phyloP scores from a whole-genome alignment of 306 rosid species.

The Gynostemma pentaphyllum region DNA sequence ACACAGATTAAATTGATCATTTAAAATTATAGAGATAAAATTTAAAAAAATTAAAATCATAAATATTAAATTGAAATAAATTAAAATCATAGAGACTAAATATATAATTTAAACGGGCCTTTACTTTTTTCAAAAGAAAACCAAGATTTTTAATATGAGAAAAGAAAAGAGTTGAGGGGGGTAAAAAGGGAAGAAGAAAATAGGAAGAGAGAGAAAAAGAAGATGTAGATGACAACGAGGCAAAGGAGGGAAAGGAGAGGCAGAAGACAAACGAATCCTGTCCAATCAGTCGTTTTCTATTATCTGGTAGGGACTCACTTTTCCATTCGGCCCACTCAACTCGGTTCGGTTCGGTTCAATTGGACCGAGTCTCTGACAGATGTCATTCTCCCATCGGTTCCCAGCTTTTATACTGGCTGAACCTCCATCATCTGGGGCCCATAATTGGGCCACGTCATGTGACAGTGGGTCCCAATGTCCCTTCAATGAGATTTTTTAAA shows the following conservation, averaged over 20 bases:
- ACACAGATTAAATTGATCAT: too few relatives aligned
- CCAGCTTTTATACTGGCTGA: background rate
- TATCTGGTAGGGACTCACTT: background rate
- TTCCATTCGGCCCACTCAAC: too few relatives aligned
- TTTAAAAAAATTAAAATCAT: too few relatives aligned
- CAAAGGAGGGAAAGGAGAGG: constrained; percentile 7
- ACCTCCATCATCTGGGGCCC: background rate
- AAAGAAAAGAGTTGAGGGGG: background rate
- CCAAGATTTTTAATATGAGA: background rate
- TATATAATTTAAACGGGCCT: too few relatives aligned
- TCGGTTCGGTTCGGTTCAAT: background rate
- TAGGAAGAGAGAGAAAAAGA: background rate
- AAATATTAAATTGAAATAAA: too few relatives aligned
- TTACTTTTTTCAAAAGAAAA: too few relatives aligned
- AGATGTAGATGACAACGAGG: constrained; percentile 23
- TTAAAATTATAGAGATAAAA: too few relatives aligned
- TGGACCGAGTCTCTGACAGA: background rate
- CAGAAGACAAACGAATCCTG: constrained; percentile 20
- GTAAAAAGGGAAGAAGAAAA: background rate
- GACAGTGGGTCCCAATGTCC: background rate
- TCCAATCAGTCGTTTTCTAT: constrained; percentile 20
- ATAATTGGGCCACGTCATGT: constrained; percentile 5
- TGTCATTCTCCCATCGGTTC: background rate
- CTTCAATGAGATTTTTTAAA: background rate
- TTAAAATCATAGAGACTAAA: too few relatives aligned